Evolutionary conservation across 2,329 filamentous ascomycete genomes (phyloP), one percentile per base, ranked within the genome.

Genomic region (Cladosporium sp.): DNA sequence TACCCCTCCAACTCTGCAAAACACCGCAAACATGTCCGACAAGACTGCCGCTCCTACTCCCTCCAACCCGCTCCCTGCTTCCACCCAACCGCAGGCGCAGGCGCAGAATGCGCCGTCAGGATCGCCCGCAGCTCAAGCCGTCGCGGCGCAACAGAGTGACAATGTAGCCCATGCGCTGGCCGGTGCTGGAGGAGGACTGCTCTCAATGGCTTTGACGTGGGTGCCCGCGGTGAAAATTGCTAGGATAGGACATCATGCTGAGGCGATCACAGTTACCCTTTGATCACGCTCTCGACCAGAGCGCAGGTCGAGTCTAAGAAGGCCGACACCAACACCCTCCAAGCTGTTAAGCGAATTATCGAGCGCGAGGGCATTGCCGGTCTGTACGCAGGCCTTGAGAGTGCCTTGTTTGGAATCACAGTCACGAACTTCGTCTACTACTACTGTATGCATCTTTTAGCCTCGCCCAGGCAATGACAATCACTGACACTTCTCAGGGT

Each of bases 371-470:
- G 95, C 73, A 82, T 97, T 65, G 83, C 87, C 2, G 95, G 95
- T 35, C 88, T 99, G 40, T 99, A 98, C 78, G 89, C 95, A 7
- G 95, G 95, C 50, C 87, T 99, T 67, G 92, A 96, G 79, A 96
- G 91, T 68, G 95, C 95, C 61, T 85, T 99, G 55, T 97, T 99
- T 79, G 95, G 95, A 78, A 98, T 99, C 83, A 95, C 91, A 79
- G 89, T 99, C 72, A 99, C 95, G 73, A 99, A 99, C 84, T 99
- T 99, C 78, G 94, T 99, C 57, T 99, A 99, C 85, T 99, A 99
- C 83, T 99, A 98, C 85, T 99, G 92, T 84, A 71, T 37, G 76
- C 21, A 29, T 55, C 10, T n/a, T 5, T 21, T 8, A 44, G 37
- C 37, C n/a, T 44, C 18, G 18, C 37, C 6, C n/a, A 44, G 10